These are phyloP conservation scores for Botrytis paeoniae DNA, from an alignment of 2,329 filamentous ascomycete species.

Conservation along the genomic window DNA sequence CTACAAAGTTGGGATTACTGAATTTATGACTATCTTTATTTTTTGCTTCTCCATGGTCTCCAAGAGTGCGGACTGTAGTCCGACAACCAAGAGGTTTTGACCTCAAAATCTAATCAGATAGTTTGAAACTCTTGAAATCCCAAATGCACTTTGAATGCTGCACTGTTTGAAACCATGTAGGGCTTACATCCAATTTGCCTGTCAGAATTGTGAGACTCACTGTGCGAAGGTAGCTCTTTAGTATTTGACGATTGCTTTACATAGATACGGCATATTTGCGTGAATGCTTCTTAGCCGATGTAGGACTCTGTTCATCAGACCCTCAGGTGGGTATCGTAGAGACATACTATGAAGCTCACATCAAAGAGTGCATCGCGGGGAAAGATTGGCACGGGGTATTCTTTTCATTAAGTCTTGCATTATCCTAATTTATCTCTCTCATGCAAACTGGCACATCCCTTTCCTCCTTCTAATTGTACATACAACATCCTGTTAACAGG, in stretches of 20 bases:
- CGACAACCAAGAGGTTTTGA: background rate
- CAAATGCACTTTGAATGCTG: background rate
- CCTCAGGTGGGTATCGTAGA: background rate
- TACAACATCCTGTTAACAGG: background rate
- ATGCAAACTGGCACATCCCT: background rate
- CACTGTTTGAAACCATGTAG: background rate
- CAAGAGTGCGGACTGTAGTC: background rate
- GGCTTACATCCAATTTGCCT: background rate
- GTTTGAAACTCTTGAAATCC: background rate
- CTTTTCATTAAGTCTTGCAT: background rate
- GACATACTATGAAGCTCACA: background rate
- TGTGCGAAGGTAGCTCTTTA: no score
- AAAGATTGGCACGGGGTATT: background rate
- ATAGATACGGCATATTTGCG: background rate
- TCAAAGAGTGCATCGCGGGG: background rate
- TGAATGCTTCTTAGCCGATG: background rate
- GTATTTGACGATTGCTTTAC: no score
- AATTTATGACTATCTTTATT: background rate
- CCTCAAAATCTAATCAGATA: background rate
- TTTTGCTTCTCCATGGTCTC: background rate
- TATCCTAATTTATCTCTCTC: background rate
- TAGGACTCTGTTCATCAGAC: background rate
- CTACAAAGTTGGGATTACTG: constrained; percentile 3
- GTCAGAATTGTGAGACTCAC: background rate
- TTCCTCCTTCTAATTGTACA: background rate